phyloP scores from a whole-genome alignment of 768 basidiomycete genomes.

The Lentinula aciculospora region DNA sequence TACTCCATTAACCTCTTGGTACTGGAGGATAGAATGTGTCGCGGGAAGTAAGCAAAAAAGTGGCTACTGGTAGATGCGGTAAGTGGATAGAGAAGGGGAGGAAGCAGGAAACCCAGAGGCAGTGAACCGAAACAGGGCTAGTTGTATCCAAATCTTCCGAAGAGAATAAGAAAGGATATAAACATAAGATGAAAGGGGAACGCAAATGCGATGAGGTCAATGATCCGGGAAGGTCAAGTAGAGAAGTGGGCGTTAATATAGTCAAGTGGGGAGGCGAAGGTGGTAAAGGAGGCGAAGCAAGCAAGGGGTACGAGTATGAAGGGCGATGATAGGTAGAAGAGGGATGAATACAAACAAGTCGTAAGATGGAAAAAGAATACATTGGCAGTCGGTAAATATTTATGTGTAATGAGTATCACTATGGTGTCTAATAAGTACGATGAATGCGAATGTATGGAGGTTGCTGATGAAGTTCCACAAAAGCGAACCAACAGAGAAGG shows the following conservation, averaged over 20 bases:
- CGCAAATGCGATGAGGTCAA: background rate
- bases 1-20: background rate
- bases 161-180: conserved; percentile 1
- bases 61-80: background rate
- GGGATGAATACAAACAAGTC: background rate
- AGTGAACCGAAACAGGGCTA: background rate
- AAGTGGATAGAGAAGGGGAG: background rate
- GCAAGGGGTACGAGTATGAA: background rate
- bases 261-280: background rate
- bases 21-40: background rate
- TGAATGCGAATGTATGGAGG: conserved; percentile 1
- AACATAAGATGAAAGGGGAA: conserved; percentile 3
- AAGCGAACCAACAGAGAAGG: background rate
- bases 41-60: background rate
- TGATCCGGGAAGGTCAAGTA: background rate
- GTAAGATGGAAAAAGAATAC: background rate
- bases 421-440: conserved; percentile 25
- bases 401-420: conserved; percentile 4
- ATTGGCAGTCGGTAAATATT: conserved; percentile 2
- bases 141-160: background rate
- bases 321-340: background rate
- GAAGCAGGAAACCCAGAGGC: too few relatives aligned
- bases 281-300: background rate
- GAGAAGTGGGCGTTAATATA: background rate
- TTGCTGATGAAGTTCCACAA: conserved; percentile 6